Percentiles rank a stretch among this genome's conserved stretches.
Evolutionary conservation across 176 grass and related monocot species (phyloP).

Genomic region (Avena eriantha): DNA sequence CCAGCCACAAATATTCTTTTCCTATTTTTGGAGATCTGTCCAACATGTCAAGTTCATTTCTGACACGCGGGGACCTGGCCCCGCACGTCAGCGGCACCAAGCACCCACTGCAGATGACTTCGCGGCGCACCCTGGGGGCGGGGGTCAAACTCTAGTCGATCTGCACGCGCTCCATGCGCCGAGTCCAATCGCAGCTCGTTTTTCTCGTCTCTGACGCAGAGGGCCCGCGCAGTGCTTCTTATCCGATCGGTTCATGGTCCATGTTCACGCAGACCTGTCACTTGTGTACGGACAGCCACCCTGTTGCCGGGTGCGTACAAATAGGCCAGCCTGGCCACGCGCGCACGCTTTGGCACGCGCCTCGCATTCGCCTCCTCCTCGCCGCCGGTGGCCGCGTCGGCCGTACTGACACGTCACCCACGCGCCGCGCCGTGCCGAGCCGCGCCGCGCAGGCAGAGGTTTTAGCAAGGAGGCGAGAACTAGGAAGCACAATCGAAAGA

Average conservation of each 20-base stretch:
- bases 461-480: neutral
- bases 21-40: neutral
- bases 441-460: neutral
- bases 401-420: slow-evolving; percentile 8
- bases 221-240: neutral
- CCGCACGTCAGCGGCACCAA: neutral
- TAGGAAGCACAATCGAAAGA: neutral
- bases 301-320: slow-evolving; percentile 46
- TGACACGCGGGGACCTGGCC: neutral
- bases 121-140: fast-evolving
- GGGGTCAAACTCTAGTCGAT: neutral
- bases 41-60: neutral
- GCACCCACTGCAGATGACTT: neutral
- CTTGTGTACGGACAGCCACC: slow-evolving; percentile 4
- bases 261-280: neutral
- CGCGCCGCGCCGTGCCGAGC: neutral
- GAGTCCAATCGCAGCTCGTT: neutral
- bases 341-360: slow-evolving; percentile 38
- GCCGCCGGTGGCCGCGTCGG: slow-evolving; percentile 39
- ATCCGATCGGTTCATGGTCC: neutral
- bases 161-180: neutral
- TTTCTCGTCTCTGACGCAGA: fast-evolving
- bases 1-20: slow-evolving; percentile 16
- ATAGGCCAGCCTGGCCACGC: slow-evolving; percentile 45
- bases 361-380: neutral